A percentile compares a stretch with the other conserved stretches of the same genome.
Evolutionary conservation across 2,329 filamentous ascomycete species (phyloP).

Genomic region (Acrocalymma vagum): DNA sequence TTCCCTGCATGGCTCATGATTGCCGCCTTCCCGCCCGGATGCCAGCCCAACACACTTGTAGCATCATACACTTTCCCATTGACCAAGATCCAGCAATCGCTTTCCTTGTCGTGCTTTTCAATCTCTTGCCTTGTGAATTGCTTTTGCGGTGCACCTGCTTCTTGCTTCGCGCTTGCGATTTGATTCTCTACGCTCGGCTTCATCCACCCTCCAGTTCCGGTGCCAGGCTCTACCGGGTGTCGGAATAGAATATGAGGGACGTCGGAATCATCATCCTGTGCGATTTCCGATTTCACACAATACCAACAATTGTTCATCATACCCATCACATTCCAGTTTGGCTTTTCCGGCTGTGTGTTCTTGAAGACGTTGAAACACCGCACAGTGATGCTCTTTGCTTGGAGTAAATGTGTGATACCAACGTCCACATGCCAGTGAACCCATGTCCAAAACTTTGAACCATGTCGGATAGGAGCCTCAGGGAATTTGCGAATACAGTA

Average conservation of each 20-base stretch:
- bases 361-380: constrained; percentile 61
- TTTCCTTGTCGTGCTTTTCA: constrained; percentile 47
- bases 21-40: constrained; percentile 64
- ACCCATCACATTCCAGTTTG: constrained; percentile 60
- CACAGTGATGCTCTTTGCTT: constrained; percentile 54
- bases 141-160: constrained; percentile 56
- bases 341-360: constrained; percentile 58
- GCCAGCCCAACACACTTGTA: constrained; percentile 66
- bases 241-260: constrained; percentile 30
- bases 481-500: constrained; percentile 60
- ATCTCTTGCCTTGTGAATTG: constrained; percentile 63
- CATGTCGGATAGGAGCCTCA: constrained; percentile 59
- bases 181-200: constrained; percentile 56
- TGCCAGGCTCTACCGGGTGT: constrained; percentile 54
- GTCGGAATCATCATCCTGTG: constrained; percentile 40
- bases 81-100: constrained; percentile 69
- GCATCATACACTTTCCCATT: constrained; percentile 72
- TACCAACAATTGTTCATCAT: constrained; percentile 67
- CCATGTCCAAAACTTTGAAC: constrained; percentile 65
- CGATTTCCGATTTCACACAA: constrained; percentile 51
- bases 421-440: constrained; percentile 62
- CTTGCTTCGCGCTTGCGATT: constrained; percentile 55
- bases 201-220: constrained; percentile 61
- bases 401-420: constrained; percentile 53
- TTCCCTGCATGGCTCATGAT: constrained; percentile 61